Base-by-base conservation (phyloP, 2,329 filamentous ascomycete species). In the Penicillium capsulatum region DNA sequence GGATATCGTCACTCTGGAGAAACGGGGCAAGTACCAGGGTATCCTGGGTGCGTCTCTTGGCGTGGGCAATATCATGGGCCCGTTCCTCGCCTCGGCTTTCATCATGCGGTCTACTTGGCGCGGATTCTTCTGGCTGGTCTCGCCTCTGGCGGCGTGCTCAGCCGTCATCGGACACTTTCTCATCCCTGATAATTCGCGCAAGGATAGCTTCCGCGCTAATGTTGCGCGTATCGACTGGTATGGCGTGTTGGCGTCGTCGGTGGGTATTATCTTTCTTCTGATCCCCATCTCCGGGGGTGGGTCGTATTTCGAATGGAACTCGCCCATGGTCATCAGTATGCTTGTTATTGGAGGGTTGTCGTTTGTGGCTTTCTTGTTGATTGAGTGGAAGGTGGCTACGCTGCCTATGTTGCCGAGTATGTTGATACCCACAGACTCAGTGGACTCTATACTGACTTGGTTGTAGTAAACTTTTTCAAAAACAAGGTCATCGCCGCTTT, bases 271-370 rank as follows among this genome's bases (percentile, higher is more conserved):
- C 7, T 67, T 83, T 9, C 50, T 84, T 2, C 66, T 84, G 13
- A 79, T 84, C 31, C 80, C 80, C 0, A 72, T 84, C 9, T 81
- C 79, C 2, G 78, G 78, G 11, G 78, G 75, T 40, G 77, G 75
- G 2, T 69, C 72, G 0, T 77, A 78, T 42, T 80, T 79, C 45
- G 57, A 66, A 3, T 80, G 76, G 76, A 53, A 67, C 17, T 77
- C 73, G 7, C 66, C 77, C 0, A 71, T 80, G 69, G 73, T 79
- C 1, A 78, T 83, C 15, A 69, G 70, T 26, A 80, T 82, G 76
- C 63, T 83, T 9, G 60, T 62, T 0, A 61, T 80, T 9, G 76
- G 76, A 11, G 59, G 60, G 0, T 53, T 71, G 14, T 70, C 67
- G 9, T 54, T 74, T 17, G 27, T 75, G 10, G 56, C 65, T 0